These are phyloP conservation scores for Lachnellula occidentalis DNA, from an alignment of 2,329 filamentous ascomycete genomes.

Conservation along the genomic window DNA sequence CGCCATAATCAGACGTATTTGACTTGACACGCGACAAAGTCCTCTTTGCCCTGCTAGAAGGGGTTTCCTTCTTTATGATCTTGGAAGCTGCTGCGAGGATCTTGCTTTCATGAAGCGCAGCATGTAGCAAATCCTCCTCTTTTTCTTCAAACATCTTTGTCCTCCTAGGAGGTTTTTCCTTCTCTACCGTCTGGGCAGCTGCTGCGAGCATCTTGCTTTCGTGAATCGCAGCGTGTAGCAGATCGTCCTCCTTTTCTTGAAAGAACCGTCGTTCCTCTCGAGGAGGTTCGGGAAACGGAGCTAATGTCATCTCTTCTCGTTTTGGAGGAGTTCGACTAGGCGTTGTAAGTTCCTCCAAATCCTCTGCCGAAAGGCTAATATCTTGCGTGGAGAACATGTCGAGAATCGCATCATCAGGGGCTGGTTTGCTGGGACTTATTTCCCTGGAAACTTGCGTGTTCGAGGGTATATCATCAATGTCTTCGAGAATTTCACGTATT, in stretches of 20 bases:
- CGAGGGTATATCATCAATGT: conserved; percentile 28
- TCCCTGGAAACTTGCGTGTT: conserved; percentile 21
- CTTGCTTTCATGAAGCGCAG: conserved; percentile 23
- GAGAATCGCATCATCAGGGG: conserved; percentile 4
- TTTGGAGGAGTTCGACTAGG: conserved; percentile 13
- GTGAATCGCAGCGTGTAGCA: conserved; percentile 20
- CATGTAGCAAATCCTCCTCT: conserved; percentile 23
- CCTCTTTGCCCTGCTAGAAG: background rate
- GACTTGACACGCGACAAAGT: background rate
- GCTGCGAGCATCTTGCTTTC: conserved; percentile 16
- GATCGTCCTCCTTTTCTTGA: conserved; percentile 27
- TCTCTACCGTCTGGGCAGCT: background rate
- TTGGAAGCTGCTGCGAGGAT: conserved; percentile 1
- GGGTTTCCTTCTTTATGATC: background rate
- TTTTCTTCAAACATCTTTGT: conserved; percentile 30
- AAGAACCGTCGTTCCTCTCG: conserved; percentile 20
- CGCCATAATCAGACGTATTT: conserved; percentile 26
- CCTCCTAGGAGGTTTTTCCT: background rate
- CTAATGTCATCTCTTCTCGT: background rate
- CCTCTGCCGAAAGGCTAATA: conserved; percentile 41
- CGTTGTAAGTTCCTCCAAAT: conserved; percentile 39
- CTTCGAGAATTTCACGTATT: conserved; percentile 44
- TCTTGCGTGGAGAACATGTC: conserved; percentile 38
- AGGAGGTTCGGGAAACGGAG: background rate
- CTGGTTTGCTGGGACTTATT: conserved; percentile 12